phyloP scores from a whole-genome alignment of 495 filamentous ascomycete genomes.

The Penicillium macrosclerotiorum region DNA sequence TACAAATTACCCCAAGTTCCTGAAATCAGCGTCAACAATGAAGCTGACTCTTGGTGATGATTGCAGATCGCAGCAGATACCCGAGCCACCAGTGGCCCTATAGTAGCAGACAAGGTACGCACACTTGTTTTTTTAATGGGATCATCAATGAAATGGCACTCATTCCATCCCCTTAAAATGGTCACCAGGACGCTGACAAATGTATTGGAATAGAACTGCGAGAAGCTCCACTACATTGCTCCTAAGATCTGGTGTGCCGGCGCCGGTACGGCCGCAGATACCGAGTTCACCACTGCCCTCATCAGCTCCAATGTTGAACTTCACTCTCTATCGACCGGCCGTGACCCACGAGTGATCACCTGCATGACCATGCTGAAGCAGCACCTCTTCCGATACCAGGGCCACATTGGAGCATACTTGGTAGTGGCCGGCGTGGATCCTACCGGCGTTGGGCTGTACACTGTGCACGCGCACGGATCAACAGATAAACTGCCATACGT shows the following conservation, averaged over 20 bases:
- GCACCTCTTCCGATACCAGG: constrained; percentile 97
- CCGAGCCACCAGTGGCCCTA: constrained; percentile 93
- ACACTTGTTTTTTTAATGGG: too few species aligned
- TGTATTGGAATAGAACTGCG: constrained; percentile 72
- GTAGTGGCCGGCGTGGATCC: constrained; percentile 97
- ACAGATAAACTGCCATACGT: constrained; percentile 99
- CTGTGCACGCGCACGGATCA: constrained; percentile 96
- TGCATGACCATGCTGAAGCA: constrained; percentile 99
- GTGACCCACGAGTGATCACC: constrained; percentile 94
- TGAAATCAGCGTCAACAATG: not conserved
- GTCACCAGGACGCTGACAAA: not conserved
- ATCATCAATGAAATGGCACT: too few species aligned
- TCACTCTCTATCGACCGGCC: constrained; percentile 90
- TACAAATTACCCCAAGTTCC: not conserved
- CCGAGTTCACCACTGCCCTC: constrained; percentile 97
- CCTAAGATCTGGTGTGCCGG: constrained; percentile 99
- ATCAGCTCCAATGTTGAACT: constrained; percentile 98
- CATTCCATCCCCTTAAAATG: too few species aligned
- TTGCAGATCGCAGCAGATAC: constrained; percentile 91
- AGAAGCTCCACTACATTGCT: constrained; percentile 98
- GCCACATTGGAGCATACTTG: constrained; percentile 96
- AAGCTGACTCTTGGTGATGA: constrained; percentile 19
- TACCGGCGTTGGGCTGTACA: constrained; percentile 93
- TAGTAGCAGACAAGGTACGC: constrained; percentile 93
- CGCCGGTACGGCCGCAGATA: constrained; percentile 96